Evolutionary conservation across 2,329 filamentous ascomycete genomes (phyloP).

Genomic region (Grosmannia huntii): DNA sequence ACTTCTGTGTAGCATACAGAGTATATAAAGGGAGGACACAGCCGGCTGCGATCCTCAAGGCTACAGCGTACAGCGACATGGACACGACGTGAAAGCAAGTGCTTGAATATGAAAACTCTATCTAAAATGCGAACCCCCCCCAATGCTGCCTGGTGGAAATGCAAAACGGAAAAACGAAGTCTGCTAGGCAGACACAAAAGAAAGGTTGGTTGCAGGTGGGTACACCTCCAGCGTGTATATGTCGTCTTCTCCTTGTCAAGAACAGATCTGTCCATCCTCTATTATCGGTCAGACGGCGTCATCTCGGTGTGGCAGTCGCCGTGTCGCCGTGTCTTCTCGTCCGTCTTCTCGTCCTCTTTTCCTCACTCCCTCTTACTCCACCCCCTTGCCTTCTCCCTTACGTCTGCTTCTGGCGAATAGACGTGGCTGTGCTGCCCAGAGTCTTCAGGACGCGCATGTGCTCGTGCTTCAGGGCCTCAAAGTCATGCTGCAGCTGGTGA

Average conservation of each 20-base stretch:
- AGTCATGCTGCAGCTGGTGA: slow-evolving; percentile 49
- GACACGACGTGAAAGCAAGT: no score
- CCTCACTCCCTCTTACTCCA: background rate
- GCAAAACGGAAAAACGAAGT: no score
- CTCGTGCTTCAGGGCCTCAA: slow-evolving; percentile 45
- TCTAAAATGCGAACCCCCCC: no score
- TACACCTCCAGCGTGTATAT: background rate
- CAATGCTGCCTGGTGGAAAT: no score
- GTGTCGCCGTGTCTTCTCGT: background rate
- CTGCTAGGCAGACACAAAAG: no score
- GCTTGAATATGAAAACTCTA: no score
- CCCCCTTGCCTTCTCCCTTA: background rate
- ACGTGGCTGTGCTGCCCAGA: background rate
- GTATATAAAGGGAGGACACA: background rate
- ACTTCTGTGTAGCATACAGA: background rate
- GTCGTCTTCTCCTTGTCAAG: background rate
- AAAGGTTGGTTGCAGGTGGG: no score
- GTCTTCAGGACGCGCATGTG: slow-evolving; percentile 31
- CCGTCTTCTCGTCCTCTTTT: background rate
- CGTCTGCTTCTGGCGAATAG: background rate
- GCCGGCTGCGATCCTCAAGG: no score
- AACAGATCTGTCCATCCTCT: background rate
- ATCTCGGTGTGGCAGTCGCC: background rate
- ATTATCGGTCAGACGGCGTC: background rate
- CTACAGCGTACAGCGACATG: no score